These are phyloP conservation scores for Malus domestica DNA, from an alignment of 306 rosid genomes.

Conservation along the genomic window DNA sequence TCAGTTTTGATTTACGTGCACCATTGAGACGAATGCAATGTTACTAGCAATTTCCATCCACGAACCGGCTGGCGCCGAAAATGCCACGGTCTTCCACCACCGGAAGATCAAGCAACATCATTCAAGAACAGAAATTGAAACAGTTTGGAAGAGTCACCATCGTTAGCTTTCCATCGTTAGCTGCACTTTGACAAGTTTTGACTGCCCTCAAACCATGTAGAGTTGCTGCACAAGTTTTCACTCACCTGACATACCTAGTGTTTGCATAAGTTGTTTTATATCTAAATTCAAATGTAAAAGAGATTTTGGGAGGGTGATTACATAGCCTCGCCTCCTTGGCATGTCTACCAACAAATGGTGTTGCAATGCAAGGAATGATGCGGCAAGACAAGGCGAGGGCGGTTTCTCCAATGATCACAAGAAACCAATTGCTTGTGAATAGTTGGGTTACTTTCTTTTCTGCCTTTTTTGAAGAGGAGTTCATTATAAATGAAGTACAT, in stretches of 20 bases:
- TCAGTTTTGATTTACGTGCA: constrained; percentile 28
- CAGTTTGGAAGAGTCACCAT: neutral
- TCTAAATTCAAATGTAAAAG: too few species aligned
- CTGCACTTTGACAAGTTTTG: neutral
- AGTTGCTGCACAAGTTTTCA: neutral
- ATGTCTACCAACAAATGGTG: too few species aligned
- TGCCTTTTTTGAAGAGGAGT: too few species aligned
- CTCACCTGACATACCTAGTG: neutral
- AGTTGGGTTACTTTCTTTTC: neutral
- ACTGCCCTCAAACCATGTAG: neutral
- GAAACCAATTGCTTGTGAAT: neutral
- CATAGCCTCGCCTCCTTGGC: too few species aligned
- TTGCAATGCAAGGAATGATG: too few species aligned
- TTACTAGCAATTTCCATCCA: constrained; percentile 34
- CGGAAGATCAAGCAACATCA: constrained; percentile 42
- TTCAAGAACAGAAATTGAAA: constrained; percentile 43
- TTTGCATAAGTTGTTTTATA: too few species aligned
- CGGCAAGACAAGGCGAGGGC: too few species aligned
- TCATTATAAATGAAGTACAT: too few species aligned
- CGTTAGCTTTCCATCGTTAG: neutral
- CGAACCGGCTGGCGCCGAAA: constrained; percentile 13
- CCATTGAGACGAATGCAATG: constrained; percentile 44
- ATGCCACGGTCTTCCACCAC: constrained; percentile 20
- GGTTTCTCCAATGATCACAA: too few species aligned
- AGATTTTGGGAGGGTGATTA: too few species aligned